Conservation (phyloP, 2,329 filamentous ascomycete species). For the Alternaria sp. region DNA sequence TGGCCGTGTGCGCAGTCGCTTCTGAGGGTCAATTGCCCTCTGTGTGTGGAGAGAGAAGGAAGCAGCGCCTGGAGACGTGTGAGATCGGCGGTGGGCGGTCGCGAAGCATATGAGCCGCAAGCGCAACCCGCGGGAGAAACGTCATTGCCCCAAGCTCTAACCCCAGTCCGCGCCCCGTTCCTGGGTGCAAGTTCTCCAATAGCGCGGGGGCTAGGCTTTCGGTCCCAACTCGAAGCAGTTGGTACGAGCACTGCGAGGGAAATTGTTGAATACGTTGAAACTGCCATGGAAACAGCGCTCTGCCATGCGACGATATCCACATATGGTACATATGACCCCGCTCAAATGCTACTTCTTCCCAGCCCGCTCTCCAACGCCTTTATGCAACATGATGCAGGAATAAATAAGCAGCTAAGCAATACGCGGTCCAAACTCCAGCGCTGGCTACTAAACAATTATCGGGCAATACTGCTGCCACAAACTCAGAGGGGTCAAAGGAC, state of each 20-base stretch:
- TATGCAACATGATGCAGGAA: slow-evolving; percentile 36
- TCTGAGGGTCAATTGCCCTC: slow-evolving; percentile 30
- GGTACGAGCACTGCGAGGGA: slow-evolving; percentile 1
- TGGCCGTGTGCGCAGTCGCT: slow-evolving; percentile 22
- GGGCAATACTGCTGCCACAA: slow-evolving; percentile 42
- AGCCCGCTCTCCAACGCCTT: slow-evolving; percentile 22
- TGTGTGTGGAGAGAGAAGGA: slow-evolving; percentile 21
- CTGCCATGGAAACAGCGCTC: slow-evolving; percentile 16
- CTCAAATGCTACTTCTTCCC: slow-evolving; percentile 30
- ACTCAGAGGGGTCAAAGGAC: slow-evolving; percentile 38
- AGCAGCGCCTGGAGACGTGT: slow-evolving; percentile 28
- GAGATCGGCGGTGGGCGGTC: slow-evolving; percentile 34
- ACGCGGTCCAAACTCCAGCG: slow-evolving; percentile 45
- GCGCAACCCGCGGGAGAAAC: slow-evolving; percentile 26
- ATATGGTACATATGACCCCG: slow-evolving; percentile 35
- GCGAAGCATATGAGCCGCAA: slow-evolving; percentile 33
- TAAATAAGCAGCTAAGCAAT: slow-evolving; percentile 30
- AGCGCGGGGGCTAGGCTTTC: slow-evolving; percentile 17
- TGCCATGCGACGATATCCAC: slow-evolving; percentile 19
- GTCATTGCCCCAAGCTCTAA: slow-evolving; percentile 35
- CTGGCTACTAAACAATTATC: slow-evolving; percentile 39
- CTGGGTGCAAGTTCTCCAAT: slow-evolving; percentile 18
- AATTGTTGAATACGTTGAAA: slow-evolving; percentile 21
- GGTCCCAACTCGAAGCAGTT: slow-evolving; percentile 15
- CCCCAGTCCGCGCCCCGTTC: slow-evolving; percentile 19